Evolutionary conservation across 108 stramenopile genomes (phyloP), one percentile per base, ranked within the genome.

Genomic region (Aurantiochytrium sp.): DNA sequence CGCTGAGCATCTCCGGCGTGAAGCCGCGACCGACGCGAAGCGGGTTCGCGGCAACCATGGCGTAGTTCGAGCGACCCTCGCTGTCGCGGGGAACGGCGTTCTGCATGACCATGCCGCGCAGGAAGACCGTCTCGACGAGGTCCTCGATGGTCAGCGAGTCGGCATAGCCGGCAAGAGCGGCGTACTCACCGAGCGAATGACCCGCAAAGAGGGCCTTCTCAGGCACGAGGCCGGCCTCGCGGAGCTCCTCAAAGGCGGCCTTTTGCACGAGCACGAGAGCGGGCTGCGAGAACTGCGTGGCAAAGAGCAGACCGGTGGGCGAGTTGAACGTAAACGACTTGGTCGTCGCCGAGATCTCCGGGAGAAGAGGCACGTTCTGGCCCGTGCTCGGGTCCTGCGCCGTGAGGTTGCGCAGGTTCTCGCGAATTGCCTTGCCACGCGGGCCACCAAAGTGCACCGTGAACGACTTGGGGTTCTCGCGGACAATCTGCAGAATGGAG

Each of bases 181-280:
- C 89, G 53, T 89, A 89, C 76, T 89, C 89, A 10, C 89, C 89
- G 21, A 89, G 89, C 43, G 89, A 89, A 44, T 89, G 89, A 12
- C 89, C 89, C 6, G 89, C 89, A 12, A 89, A 44, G 83, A 58
- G n/a, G 58, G 47, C 44, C 5, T 35, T 19, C 35, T 55, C 28
- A 5, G 89, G 72, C 23, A 72, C 49, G 19, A 83, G 25, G 21
- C 89, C 89, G 6, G 19, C 29, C 29, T 43, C 58, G 43, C 58
- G 35, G 18, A 87, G 29, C 25, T 89, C 89, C 73, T 89, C 89
- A 51, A 89, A 89, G 23, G 89, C 89, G 53, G 89, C 89, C 76
- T 89, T 89, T 58, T 89, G 47, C 12, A 88, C 42, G 16, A 89
- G 47, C 53, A 89, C 89, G 21, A 89, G 76, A 5, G 89, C 89